Evolutionary conservation across 306 rosid genomes (phyloP).

Genomic region (Quercus suber): DNA sequence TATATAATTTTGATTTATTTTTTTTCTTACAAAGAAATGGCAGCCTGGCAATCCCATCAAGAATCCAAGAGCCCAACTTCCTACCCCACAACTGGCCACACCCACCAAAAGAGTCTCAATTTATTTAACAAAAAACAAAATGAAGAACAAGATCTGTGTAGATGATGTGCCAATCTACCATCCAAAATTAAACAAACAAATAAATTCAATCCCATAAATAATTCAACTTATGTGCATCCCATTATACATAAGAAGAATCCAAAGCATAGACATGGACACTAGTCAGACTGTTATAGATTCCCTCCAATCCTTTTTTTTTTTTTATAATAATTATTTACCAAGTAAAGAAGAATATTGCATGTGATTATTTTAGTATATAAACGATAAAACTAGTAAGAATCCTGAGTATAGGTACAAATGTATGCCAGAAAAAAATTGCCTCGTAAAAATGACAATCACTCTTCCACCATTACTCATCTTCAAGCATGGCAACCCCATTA

Average conservation of each 20-base stretch:
- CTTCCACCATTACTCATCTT: constrained; percentile 3
- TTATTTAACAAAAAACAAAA: neutral
- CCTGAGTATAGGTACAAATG: constrained; percentile 14
- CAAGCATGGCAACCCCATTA: constrained; percentile 21
- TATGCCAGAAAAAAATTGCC: constrained; percentile 15
- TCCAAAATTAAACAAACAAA: constrained; percentile 10
- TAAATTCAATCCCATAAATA: constrained; percentile 29
- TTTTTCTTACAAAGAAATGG: neutral
- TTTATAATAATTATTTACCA: neutral
- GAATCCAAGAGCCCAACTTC: constrained; percentile 21
- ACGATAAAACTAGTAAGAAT: constrained; percentile 13
- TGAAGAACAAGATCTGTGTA: neutral
- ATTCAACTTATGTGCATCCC: constrained; percentile 22
- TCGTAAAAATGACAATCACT: neutral
- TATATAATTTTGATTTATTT: neutral
- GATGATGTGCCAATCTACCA: constrained; percentile 21
- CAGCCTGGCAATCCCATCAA: constrained; percentile 19
- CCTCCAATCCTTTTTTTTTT: neutral
- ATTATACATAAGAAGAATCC: constrained; percentile 24
- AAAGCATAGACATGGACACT: constrained; percentile 20
- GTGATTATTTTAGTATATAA: constrained; percentile 16
- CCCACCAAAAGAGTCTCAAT: constrained; percentile 17
- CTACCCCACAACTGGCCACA: neutral
- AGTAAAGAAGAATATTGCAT: constrained; percentile 35
- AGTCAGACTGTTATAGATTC: constrained; percentile 9